Evolutionary conservation across 116 monocot species (phyloP), one percentile per base, ranked within the genome.

Genomic region (Posidonia oceanica): DNA sequence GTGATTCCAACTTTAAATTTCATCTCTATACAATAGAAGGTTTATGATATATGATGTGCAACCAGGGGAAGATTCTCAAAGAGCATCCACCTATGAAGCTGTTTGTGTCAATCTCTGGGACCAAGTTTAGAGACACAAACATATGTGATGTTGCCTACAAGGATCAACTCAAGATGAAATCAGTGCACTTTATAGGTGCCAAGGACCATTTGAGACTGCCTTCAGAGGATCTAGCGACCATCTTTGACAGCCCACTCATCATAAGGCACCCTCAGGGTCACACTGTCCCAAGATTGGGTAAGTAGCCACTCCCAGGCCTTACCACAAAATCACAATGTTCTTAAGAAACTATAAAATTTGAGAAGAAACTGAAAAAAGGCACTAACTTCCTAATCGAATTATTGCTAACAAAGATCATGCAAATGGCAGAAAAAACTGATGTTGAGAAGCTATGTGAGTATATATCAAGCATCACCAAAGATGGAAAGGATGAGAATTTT

Each of bases 251-350:
- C 37, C 85, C 89, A 13, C 63, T 83, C 63, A 71, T 89, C 55
- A 23, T 89, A 7, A 78, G 83, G 67, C 85, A 83, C 63, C 83
- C 89, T 11, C 83, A 89, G 39, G 89, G 89, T 39, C n/a, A 89
- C 71, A 85, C 85, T 40, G 80, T 89, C 70, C 89, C 89, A 36
- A 75, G 85, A 66, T 84, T 88, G 51, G 85, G 89, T 89, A 63
- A 63, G 63, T 5, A 63, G 29, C 29, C 29, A 29, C 1, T 29
- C 29, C 29, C 29, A 29, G 29, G 29, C 29, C 1, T 29, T 0
- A 29, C 29, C 29, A 29, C 1, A 29, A 29, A 29, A 29, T 29
- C 29, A 29, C 29, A 29, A 29, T 1, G 1, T 29, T 29, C 29
- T 29, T 29, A 29, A 29, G 29, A n/a, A n/a, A 7, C 0, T n/a